Conservation (phyloP, 2,329 filamentous ascomycete genomes). For the Fusarium bactridioides region DNA sequence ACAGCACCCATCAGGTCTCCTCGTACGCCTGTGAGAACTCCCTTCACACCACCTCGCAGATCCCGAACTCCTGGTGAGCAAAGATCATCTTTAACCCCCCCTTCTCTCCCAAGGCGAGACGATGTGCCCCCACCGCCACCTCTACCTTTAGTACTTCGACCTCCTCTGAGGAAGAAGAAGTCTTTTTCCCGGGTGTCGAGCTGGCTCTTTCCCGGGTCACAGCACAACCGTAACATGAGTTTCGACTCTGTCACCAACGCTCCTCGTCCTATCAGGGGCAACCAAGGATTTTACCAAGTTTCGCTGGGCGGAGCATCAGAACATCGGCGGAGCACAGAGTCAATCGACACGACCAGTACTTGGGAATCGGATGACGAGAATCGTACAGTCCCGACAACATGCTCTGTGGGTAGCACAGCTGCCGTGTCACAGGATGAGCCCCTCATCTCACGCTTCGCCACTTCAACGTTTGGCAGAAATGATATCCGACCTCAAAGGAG, state of each 20-base stretch:
- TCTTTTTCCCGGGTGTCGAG: constrained; percentile 69
- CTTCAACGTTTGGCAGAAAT: constrained; percentile 42
- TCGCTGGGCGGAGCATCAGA: constrained; percentile 45
- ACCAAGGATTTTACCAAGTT: constrained; percentile 67
- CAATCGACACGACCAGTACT: constrained; percentile 58
- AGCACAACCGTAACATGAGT: constrained; percentile 51
- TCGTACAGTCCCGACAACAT: constrained; percentile 56
- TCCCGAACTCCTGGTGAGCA: constrained; percentile 44
- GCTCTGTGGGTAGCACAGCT: constrained; percentile 58
- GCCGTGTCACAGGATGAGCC: constrained; percentile 50
- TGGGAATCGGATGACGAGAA: constrained; percentile 58
- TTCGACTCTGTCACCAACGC: constrained; percentile 63
- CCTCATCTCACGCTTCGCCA: constrained; percentile 47
- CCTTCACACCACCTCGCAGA: constrained; percentile 39
- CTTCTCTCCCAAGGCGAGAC: constrained; percentile 40
- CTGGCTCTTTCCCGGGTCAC: constrained; percentile 61
- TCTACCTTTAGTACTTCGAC: constrained; percentile 65
- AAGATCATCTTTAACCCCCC: constrained; percentile 41
- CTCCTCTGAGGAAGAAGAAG: constrained; percentile 71
- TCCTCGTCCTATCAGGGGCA: constrained; percentile 59
- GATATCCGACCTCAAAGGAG: constrained; percentile 23
- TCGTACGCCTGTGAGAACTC: constrained; percentile 44
- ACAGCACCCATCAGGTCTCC: constrained; percentile 48
- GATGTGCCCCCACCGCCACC: constrained; percentile 60
- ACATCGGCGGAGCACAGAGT: constrained; percentile 53